Evolutionary conservation across 1,284 basidiomycete species (phyloP).

Genomic region (Fistulinella staudtii): DNA sequence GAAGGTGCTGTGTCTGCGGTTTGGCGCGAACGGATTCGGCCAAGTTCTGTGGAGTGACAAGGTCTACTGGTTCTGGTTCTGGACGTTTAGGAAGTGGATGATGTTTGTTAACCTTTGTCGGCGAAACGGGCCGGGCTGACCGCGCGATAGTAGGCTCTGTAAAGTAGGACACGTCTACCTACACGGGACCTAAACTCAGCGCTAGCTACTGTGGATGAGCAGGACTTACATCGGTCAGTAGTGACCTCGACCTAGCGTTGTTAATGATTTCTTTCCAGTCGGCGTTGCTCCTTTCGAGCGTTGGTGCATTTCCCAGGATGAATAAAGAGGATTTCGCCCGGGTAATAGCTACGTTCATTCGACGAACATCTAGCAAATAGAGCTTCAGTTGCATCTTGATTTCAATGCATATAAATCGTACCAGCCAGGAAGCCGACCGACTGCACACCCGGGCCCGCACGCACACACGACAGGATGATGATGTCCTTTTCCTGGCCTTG

Average conservation of each 20-base stretch:
- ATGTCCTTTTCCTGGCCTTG: constrained; percentile 98
- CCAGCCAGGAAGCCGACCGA: constrained; percentile 88
- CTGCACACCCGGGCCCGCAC: constrained; percentile 78
- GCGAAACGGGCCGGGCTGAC: constrained; percentile 16
- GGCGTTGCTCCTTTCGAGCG: constrained; percentile 79
- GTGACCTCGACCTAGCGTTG: constrained; percentile 63
- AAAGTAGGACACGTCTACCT: constrained; percentile 41
- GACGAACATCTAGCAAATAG: constrained; percentile 58
- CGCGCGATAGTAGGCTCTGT: constrained; percentile 22
- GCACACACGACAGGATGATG: constrained; percentile 92
- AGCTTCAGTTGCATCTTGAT: constrained; percentile 10
- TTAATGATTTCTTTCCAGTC: constrained; percentile 77
- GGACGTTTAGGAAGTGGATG: constrained; percentile 16
- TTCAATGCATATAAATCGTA: constrained; percentile 27
- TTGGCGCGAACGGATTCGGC: constrained; percentile 29
- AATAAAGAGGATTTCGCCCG: constrained; percentile 94
- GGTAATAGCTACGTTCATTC: constrained; percentile 98
- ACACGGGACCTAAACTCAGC: constrained; percentile 2
- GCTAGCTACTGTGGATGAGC: constrained; percentile 9
- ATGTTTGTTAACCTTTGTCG: constrained; percentile 18
- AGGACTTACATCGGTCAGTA: constrained; percentile 50
- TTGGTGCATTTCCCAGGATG: constrained; percentile 87
- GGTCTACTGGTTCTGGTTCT: constrained; percentile 20
- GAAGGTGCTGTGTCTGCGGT: constrained; percentile 16
- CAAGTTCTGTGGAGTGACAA: constrained; percentile 33